Evolutionary conservation across 441 rosid genomes (phyloP).

Genomic region (Euphorbia schlechtendalii): DNA sequence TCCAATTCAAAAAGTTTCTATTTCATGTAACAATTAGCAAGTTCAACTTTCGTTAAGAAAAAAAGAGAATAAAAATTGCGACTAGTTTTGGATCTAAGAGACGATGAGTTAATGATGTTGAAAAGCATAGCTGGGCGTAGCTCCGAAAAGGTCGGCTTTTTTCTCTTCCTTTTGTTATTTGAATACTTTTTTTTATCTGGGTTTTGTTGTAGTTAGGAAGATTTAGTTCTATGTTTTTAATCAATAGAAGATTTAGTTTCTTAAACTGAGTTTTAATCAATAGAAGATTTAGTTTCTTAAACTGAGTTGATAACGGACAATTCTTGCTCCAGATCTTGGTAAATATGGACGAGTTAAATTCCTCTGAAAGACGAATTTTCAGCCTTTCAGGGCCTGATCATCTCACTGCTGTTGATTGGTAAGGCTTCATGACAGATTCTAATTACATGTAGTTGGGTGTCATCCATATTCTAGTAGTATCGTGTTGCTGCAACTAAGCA

Average conservation of each 20-base stretch:
- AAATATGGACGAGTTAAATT: background rate
- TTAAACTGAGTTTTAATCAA: too few species aligned
- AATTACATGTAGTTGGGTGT: background rate
- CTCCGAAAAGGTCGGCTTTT: background rate
- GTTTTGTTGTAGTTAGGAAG: background rate
- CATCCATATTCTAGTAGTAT: background rate
- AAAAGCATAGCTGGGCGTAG: background rate
- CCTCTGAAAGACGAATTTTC: background rate
- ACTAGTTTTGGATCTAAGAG: background rate
- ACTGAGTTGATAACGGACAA: background rate
- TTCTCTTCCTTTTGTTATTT: background rate
- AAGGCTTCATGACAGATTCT: background rate
- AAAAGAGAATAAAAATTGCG: background rate
- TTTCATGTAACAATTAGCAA: background rate
- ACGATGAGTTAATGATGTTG: background rate
- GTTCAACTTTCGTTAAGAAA: background rate
- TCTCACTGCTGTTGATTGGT: slow-evolving; percentile 3
- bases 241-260: too few species aligned
- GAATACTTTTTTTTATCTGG: background rate
- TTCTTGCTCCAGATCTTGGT: background rate
- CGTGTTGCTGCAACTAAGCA: background rate
- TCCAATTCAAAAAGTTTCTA: background rate
- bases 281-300: background rate
- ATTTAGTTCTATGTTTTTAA: too few species aligned
- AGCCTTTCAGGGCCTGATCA: slow-evolving; percentile 6